A percentile compares a stretch with the other conserved stretches of the same genome.
Conservation (phyloP, 164 flowering plant genomes). For the Euptelea pleiosperma region DNA sequence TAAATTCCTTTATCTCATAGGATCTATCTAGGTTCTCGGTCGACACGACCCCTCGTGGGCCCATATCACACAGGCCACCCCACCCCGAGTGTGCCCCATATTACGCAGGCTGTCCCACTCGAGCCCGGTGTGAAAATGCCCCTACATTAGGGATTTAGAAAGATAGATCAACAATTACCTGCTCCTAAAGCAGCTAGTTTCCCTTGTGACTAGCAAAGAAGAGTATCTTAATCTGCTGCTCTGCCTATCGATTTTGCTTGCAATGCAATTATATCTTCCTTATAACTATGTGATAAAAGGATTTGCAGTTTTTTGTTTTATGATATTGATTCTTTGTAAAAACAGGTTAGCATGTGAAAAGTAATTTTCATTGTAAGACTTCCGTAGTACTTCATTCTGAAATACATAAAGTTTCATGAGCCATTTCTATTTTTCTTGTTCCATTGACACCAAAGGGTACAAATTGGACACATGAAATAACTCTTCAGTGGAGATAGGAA, state of each 20-base stretch:
- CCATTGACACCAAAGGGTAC: constrained; percentile 1
- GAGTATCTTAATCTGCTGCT: not conserved
- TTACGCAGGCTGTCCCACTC: no score
- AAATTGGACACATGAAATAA: constrained; percentile 6
- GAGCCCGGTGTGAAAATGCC: no score
- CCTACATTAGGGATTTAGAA: no score
- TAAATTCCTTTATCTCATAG: no score
- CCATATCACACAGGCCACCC: no score
- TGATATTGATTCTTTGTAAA: not conserved
- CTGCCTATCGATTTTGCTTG: not conserved
- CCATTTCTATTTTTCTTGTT: constrained; percentile 4
- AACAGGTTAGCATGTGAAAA: constrained; percentile 1
- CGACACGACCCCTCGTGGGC: no score
- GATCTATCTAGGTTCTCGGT: no score
- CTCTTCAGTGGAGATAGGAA: constrained; percentile 4
- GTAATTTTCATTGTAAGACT: not conserved
- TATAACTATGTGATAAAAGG: not conserved
- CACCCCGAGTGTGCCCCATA: no score
- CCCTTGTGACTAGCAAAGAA: not conserved
- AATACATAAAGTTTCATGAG: constrained; percentile 1
- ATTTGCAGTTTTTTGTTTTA: not conserved
- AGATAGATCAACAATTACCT: no score
- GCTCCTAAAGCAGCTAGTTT: no score
- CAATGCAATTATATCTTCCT: not conserved
- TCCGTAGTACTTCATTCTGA: not conserved